phyloP scores from a whole-genome alignment of 176 grass and related monocot species.

The Olyra latifolia region DNA sequence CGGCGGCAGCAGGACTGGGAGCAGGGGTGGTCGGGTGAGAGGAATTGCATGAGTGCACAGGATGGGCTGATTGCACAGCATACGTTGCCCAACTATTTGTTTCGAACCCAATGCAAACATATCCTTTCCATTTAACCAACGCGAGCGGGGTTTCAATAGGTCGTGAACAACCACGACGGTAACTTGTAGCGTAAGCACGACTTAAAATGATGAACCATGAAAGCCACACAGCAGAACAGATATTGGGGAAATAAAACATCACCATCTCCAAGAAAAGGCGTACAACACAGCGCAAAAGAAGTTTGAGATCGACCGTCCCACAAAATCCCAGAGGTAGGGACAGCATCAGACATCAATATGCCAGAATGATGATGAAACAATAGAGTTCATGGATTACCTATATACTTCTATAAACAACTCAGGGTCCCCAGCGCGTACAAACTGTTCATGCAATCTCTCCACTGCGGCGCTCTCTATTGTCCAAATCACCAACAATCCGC shows the following conservation, averaged over 20 bases:
- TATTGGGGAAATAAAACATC: background rate
- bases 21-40: too few relatives aligned
- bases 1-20: too few relatives aligned
- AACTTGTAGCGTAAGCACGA: too few relatives aligned
- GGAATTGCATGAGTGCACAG: too few relatives aligned
- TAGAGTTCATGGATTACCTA: constrained; percentile 33
- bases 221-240: background rate
- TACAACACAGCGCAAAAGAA: background rate
- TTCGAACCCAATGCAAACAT: too few relatives aligned
- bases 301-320: background rate
- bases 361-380: constrained; percentile 23
- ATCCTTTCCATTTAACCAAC: too few relatives aligned
- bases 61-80: too few relatives aligned
- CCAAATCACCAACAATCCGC: constrained; percentile 16
- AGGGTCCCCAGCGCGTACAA: constrained; percentile 23
- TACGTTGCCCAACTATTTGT: too few relatives aligned
- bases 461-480: constrained; percentile 24
- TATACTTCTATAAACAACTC: constrained; percentile 61
- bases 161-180: background rate
- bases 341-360: constrained; percentile 7
- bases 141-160: background rate
- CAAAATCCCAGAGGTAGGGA: background rate
- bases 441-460: constrained; percentile 39
- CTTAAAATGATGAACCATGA: too few relatives aligned
- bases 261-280: background rate